Evolutionary conservation across 2,329 filamentous ascomycete genomes (phyloP).

Genomic region (Sordariomycetes sp.): DNA sequence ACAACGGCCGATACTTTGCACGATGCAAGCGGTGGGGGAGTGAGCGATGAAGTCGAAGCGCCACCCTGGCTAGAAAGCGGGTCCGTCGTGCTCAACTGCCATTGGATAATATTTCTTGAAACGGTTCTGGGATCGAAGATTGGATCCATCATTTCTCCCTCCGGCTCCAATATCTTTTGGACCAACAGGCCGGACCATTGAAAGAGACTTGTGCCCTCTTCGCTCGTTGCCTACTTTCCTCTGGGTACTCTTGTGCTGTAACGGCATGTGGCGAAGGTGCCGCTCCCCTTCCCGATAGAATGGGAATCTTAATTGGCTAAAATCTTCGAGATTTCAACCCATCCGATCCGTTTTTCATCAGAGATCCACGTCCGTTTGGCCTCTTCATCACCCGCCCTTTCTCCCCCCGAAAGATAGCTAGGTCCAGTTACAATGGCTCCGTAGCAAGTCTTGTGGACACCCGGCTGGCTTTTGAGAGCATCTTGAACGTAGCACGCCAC

Average conservation of each 20-base stretch:
- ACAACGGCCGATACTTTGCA: neutral
- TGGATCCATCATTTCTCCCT: neutral
- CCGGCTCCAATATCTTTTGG: neutral
- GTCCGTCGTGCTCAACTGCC: neutral
- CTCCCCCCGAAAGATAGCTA: neutral
- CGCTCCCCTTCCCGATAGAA: neutral
- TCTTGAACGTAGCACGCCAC: neutral
- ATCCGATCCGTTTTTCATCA: neutral
- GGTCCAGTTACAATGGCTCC: neutral
- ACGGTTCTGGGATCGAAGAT: neutral
- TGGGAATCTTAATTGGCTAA: neutral
- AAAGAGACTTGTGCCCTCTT: neutral
- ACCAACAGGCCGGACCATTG: neutral
- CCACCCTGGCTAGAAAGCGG: neutral
- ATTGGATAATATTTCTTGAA: slow-evolving; percentile 1
- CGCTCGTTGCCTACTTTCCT: neutral
- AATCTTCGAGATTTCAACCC: slow-evolving; percentile 2
- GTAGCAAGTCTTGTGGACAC: neutral
- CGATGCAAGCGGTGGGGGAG: neutral
- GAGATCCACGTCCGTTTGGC: neutral
- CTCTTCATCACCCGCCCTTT: neutral
- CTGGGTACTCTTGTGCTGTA: neutral
- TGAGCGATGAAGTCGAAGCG: neutral
- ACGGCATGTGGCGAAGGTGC: neutral
- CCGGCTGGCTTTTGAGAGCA: neutral